Evolutionary conservation across 2,329 filamentous ascomycete species (phyloP), one percentile per base, ranked within the genome.

Genomic region (Aspergillus viridinutans): DNA sequence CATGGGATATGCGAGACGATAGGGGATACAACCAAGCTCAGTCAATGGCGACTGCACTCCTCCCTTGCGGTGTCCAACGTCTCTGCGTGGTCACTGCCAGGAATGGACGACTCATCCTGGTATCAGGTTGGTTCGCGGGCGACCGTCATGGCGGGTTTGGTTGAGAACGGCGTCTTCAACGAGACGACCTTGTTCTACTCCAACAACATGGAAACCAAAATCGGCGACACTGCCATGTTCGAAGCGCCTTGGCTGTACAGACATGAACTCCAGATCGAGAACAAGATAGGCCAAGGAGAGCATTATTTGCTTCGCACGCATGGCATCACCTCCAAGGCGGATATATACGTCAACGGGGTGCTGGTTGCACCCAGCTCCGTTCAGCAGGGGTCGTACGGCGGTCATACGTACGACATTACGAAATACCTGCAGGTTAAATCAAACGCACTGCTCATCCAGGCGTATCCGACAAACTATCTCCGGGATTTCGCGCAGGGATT

Each of bases 401-500:
- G 85, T 0, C 76, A 80, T 38, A 73, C 71, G 1, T 85, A 83
- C 64, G 82, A 87, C 23, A 72, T 88, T 26, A 83, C 83, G 0
- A 25, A 61, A 0, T 57, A 69, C 8, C 43, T 82, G 0, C 70
- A 72, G 1, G 60, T 63, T 0, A 73, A 75, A 0, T 53, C 59
- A 0, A 86, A 87, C 61, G 79, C 80, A 0, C 59, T 88, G 2
- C 72, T 82, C 1, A 77, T 86, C 20, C 74, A 76, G 42, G 81
- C 78, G 0, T 78, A 85, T 60, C 84, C 84, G 0, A 86, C 84
- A 0, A 75, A 84, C 59, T 86, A 86, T 65, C 76, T 81, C 17
- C 76, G 80, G 25, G 83, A 87, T 58, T 79, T 87, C 53, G 83
- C 80, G 0, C 70, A 85, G 9, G 83, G 83, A 0, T 87, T 85